These are phyloP conservation scores for Phaeosphaeriaceae sp. DNA, from an alignment of 2,329 filamentous ascomycete genomes.

Conservation along the genomic window DNA sequence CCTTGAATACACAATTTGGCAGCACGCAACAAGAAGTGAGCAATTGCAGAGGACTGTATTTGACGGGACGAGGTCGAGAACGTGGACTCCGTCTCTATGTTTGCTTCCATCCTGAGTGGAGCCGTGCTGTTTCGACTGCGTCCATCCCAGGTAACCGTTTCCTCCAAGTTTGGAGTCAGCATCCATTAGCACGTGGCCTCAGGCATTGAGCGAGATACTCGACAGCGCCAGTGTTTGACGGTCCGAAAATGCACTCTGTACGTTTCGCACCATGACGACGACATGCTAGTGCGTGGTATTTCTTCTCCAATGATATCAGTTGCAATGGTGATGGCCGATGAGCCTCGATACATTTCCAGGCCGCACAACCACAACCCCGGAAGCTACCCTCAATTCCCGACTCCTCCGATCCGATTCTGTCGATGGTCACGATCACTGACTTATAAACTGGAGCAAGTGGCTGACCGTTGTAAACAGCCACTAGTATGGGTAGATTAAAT, in stretches of 20 bases:
- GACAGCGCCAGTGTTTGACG: not conserved
- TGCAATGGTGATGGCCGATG: not conserved
- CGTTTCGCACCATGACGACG: not conserved
- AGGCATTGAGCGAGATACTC: not conserved
- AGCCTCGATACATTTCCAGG: not conserved
- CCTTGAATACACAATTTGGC: no score
- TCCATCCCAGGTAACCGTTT: no score
- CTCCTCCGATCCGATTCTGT: not conserved
- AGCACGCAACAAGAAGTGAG: no score
- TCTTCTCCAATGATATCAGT: not conserved
- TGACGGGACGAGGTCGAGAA: no score
- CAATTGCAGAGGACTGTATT: no score
- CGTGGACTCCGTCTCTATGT: no score
- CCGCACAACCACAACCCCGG: not conserved
- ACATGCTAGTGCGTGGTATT: not conserved
- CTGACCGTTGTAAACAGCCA: conserved; percentile 4
- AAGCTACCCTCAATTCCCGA: not conserved
- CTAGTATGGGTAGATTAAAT: conserved; percentile 4
- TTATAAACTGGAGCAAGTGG: not conserved
- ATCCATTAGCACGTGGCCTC: not conserved
- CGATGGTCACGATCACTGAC: not conserved
- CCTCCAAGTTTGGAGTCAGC: no score
- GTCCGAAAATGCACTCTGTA: not conserved
- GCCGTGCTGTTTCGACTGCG: no score
- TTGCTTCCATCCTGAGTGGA: no score